Conservation (phyloP, 805 yeast species). For the Pichia cabralensis region DNA sequence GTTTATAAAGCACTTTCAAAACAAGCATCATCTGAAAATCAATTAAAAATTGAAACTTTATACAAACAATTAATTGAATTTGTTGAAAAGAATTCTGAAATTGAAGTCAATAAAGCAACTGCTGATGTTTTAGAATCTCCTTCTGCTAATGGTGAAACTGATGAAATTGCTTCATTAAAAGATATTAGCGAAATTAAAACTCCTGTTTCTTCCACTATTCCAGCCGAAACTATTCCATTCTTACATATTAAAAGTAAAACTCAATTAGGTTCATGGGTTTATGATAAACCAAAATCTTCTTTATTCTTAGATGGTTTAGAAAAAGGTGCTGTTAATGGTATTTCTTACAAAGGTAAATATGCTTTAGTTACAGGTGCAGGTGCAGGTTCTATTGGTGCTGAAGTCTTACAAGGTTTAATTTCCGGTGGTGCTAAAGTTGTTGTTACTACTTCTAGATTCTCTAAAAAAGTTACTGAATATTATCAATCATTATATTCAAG, state of each 20-base stretch:
- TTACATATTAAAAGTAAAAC: constrained; percentile 80
- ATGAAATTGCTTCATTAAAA: constrained; percentile 80
- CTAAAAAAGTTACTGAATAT: constrained; percentile 88
- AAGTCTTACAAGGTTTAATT: constrained; percentile 84
- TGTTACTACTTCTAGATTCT: constrained; percentile 93
- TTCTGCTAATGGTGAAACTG: constrained; percentile 41
- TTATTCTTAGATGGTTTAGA: constrained; percentile 83
- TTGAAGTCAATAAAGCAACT: constrained; percentile 56
- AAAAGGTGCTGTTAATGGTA: constrained; percentile 89
- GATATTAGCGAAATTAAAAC: constrained; percentile 57
- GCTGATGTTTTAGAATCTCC: constrained; percentile 39
- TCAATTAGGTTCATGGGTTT: constrained; percentile 68
- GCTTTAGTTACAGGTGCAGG: constrained; percentile 98
- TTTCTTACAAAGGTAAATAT: constrained; percentile 77
- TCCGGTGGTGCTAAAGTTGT: constrained; percentile 97
- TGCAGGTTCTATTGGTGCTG: constrained; percentile 98
- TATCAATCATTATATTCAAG: constrained; percentile 90
- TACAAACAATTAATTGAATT: constrained; percentile 62
- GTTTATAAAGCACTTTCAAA: constrained; percentile 74
- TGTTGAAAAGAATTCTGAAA: constrained; percentile 61
- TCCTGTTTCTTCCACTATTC: constrained; percentile 65
- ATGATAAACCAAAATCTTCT: constrained; percentile 70
- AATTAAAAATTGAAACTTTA: constrained; percentile 59
- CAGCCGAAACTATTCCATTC: constrained; percentile 87
- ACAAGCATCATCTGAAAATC: constrained; percentile 61